Evolutionary conservation across 495 filamentous ascomycete species (phyloP), one percentile per base, ranked within the genome.

Genomic region (Pyronema omphalodes): DNA sequence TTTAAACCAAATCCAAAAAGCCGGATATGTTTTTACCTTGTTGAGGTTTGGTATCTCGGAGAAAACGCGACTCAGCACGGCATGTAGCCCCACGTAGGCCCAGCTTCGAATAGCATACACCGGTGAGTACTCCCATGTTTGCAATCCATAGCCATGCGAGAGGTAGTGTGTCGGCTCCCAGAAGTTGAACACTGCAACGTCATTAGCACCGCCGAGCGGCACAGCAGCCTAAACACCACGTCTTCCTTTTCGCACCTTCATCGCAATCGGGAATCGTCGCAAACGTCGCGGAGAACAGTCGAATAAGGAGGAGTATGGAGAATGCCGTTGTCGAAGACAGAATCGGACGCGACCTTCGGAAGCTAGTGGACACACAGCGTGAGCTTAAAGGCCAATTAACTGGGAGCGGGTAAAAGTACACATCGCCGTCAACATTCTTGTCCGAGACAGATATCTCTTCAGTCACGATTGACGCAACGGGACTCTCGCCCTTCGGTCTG

Each of bases 101-200:
- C 93, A 99, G 70, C 86, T 94, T 52, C 93, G 82, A 61, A 99
- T 94, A 34, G 86, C 85, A 67, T 86, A 96, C 46, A 88, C 82
- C 1, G 93, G 93, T 0, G 89, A 94, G 69, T 96, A 99, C 67
- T 99, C 93, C 93, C 93, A 99, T 12, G 93, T 99, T 69, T 99
- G 86, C 36, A 96, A 71, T 33, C 93, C 93, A 64, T 89, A 88
- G 63, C 86, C 84, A 72, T 94, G 87, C 55, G 77, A 79, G 33
- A 99, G 76, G 66, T 95, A 99, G 68, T 99, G 93, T 0, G 87
- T 79, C 1, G 93, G 91, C 62, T 99, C 93, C 93, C 93, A 99
- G 70, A 93, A 99, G 63, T 99, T 99, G 74, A 93, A 99, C 3
- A 89, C 87, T 65, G 41, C 35, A 48, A 11, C 7, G 19, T 23